Conservation (phyloP, 2,329 filamentous ascomycete species). For the Tolypocladium capitatum region DNA sequence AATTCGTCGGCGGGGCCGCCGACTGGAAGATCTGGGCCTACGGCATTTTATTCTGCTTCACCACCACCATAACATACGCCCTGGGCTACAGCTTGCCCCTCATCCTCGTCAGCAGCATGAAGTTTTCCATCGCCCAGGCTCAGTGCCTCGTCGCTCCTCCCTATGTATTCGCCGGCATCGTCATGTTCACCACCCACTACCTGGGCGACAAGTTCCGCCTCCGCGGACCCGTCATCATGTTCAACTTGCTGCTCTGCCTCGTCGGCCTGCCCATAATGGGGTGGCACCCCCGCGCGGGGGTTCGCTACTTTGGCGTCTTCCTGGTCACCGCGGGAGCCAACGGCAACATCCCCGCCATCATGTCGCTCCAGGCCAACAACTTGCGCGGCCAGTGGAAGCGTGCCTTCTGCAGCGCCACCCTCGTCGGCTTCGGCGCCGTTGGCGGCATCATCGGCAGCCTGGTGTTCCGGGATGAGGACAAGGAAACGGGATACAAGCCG, state of each 20-base stretch:
- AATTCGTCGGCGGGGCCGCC: slow-evolving; percentile 31
- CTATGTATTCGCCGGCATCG: slow-evolving; percentile 49
- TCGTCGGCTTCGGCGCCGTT: slow-evolving; percentile 64
- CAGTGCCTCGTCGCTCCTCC: slow-evolving; percentile 63
- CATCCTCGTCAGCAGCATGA: slow-evolving; percentile 51
- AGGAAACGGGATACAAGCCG: slow-evolving; percentile 35
- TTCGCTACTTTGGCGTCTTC: slow-evolving; percentile 65
- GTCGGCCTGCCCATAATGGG: slow-evolving; percentile 63
- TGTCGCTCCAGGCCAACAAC: slow-evolving; percentile 80
- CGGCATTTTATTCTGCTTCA: slow-evolving; percentile 47
- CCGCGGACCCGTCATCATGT: slow-evolving; percentile 52
- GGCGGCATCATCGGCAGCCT: slow-evolving; percentile 66
- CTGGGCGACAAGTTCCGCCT: slow-evolving; percentile 52
- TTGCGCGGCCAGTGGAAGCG: slow-evolving; percentile 83
- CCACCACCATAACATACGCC: slow-evolving; percentile 60
- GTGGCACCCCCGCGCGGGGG: slow-evolving; percentile 40
- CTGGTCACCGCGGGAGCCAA: slow-evolving; percentile 65
- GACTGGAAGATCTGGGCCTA: slow-evolving; percentile 52
- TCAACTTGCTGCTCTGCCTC: slow-evolving; percentile 52
- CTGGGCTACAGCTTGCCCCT: slow-evolving; percentile 70
- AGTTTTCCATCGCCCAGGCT: slow-evolving; percentile 47
- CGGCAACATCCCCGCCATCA: slow-evolving; percentile 59
- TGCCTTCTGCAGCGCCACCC: slow-evolving; percentile 61
- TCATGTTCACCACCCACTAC: slow-evolving; percentile 48
- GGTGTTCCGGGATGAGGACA: slow-evolving; percentile 52